Percentiles rank a stretch among this genome's conserved stretches.
These are phyloP conservation scores for Pecoramyces ruminantium DNA, from an alignment of 192 early-diverging fungal species.

Conservation along the genomic window DNA sequence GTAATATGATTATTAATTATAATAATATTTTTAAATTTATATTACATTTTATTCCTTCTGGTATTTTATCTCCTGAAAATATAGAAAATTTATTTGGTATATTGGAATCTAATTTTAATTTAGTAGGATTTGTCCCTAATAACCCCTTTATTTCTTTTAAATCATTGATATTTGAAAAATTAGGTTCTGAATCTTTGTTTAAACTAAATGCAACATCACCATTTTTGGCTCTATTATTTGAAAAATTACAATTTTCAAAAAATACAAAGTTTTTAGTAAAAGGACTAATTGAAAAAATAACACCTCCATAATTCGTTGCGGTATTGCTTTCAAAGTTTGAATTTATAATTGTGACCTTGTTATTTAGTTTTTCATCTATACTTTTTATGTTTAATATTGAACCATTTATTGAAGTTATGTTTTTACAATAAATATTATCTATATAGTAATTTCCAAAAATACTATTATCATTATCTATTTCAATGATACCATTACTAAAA, in stretches of 20 bases:
- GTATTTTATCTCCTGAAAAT: background rate
- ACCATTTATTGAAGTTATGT: background rate
- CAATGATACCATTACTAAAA: background rate
- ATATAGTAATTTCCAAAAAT: background rate
- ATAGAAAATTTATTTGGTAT: background rate
- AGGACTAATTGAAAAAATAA: background rate
- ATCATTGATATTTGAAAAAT: background rate
- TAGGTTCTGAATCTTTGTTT: background rate
- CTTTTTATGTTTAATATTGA: background rate
- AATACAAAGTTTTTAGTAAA: background rate
- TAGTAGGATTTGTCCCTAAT: background rate
- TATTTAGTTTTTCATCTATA: background rate
- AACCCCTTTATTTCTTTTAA: background rate
- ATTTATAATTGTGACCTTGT: background rate
- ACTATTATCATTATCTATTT: background rate
- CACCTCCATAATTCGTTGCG: background rate
- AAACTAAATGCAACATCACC: background rate
- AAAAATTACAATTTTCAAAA: background rate
- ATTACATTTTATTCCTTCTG: background rate
- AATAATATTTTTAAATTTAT: background rate
- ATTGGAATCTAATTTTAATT: background rate
- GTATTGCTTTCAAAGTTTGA: background rate
- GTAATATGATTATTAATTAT: no score
- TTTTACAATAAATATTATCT: background rate
- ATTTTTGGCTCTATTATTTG: background rate